Evolutionary conservation across 2,329 filamentous ascomycete genomes (phyloP).

Genomic region (Aspergillus intermedius): DNA sequence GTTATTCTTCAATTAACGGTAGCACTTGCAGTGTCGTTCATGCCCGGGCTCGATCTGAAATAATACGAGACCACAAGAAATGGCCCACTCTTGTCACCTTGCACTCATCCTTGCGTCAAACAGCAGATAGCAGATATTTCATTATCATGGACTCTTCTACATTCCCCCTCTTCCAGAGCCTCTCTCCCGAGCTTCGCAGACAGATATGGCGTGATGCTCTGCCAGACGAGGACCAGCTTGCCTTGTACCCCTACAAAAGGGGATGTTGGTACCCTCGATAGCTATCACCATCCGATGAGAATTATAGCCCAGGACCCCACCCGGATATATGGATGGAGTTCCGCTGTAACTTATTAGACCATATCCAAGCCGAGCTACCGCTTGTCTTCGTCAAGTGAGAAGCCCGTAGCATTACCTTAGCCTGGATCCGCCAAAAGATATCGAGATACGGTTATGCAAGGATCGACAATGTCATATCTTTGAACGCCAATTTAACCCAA

Average conservation of each 20-base stretch:
- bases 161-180: slow-evolving; percentile 1
- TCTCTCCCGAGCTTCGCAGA: neutral
- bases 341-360: neutral
- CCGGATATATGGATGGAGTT: neutral
- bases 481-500: neutral
- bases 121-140: too few species aligned
- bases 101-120: too few species aligned
- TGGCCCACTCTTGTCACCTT: too few species aligned
- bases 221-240: neutral
- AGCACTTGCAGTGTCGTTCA: too few species aligned
- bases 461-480: neutral
- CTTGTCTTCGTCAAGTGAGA: neutral
- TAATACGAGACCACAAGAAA: too few species aligned
- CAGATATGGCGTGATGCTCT: neutral
- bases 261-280: neutral
- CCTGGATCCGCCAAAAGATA: neutral
- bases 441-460: neutral
- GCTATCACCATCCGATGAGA: neutral
- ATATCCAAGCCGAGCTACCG: neutral
- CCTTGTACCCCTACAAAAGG: neutral
- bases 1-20: too few species aligned
- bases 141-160: slow-evolving; percentile 12
- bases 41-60: too few species aligned
- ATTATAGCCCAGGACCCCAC: neutral
- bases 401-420: neutral